Evolutionary conservation across 164 flowering plant species (phyloP), one percentile per base, ranked within the genome.

Genomic region (Aristolochia contorta): DNA sequence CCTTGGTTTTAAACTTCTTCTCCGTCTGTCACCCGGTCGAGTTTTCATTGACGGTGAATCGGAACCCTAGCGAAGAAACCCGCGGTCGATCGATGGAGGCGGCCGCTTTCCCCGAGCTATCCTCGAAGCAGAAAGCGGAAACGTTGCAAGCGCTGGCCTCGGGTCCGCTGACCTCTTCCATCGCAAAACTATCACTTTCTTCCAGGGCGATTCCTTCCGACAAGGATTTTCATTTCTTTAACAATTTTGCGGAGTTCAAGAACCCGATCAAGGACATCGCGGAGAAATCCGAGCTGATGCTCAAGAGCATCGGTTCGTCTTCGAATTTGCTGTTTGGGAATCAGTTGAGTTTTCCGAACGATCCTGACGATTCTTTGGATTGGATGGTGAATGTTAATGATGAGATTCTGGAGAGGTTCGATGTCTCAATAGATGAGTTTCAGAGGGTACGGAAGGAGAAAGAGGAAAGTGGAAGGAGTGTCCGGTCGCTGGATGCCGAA

Each of bases 211-310:
- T 94, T 22, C 95, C 97, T 0, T 62, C 76, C 12, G 72, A 76
- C 2, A 75, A 79, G 27, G 97, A 94, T 59, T 94, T 85, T 56
- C 91, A 94, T 70, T 93, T 84, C 78, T 91, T 54, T 71, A 47
- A 78, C 79, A 88, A 88, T 60, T 94, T 94, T 77, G 65, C 67
- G 52, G 89, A 84, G 55, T 91, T 94, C 77, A 82, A 79, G 65
- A 27, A 16, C 14, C 97, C 97, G 0, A 46, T 91, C 2, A 67
- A 61, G 19, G 73, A 77, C 61, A 79, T 85, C 51, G 58, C 66
- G 3, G 59, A 47, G 14, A 54, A 62, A 24, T 62, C 65, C 37
- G 65, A 62, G 45, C 16, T 56, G 8, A 16, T 62, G 21, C 51
- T 62, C 20, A 53, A 62, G 13, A 32, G 32, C 49, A 43, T 62